phyloP scores from a whole-genome alignment of 108 stramenopile species.

The Halocafeteria seosinensis region DNA sequence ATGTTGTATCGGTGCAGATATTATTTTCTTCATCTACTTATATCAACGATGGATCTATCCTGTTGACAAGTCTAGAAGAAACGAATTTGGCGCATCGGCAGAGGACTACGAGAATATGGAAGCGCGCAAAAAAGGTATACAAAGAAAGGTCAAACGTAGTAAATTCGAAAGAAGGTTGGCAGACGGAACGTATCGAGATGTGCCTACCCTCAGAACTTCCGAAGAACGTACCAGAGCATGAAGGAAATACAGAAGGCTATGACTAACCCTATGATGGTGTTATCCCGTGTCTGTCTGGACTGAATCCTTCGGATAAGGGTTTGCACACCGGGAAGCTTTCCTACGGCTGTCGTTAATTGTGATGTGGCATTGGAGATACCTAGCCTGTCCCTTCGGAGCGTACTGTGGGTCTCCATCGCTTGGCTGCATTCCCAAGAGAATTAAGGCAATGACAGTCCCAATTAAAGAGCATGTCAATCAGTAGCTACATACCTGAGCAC shows the following conservation, averaged over 20 bases:
- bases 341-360: background rate
- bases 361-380: too few species aligned
- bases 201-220: too few species aligned
- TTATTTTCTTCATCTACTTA: constrained; percentile 61
- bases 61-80: constrained; percentile 39
- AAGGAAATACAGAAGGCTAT: background rate
- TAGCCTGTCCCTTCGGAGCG: too few species aligned
- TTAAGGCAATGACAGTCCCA: too few species aligned
- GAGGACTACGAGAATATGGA: background rate
- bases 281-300: background rate
- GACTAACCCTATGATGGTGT: background rate
- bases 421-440: too few species aligned
- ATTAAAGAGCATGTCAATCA: too few species aligned
- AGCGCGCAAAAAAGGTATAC: background rate
- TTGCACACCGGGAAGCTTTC: background rate
- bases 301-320: background rate
- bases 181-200: background rate
- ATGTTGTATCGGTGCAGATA: too few species aligned
- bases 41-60: constrained; percentile 63
- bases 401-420: too few species aligned
- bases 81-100: constrained; percentile 25
- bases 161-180: background rate
- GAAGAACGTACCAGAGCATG: background rate
- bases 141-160: background rate
- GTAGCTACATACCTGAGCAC: too few species aligned